A percentile compares a stretch with the other conserved stretches of the same genome.
Evolutionary conservation across 179 eudicot genomes (phyloP).

Genomic region (Corrigiola litoralis): DNA sequence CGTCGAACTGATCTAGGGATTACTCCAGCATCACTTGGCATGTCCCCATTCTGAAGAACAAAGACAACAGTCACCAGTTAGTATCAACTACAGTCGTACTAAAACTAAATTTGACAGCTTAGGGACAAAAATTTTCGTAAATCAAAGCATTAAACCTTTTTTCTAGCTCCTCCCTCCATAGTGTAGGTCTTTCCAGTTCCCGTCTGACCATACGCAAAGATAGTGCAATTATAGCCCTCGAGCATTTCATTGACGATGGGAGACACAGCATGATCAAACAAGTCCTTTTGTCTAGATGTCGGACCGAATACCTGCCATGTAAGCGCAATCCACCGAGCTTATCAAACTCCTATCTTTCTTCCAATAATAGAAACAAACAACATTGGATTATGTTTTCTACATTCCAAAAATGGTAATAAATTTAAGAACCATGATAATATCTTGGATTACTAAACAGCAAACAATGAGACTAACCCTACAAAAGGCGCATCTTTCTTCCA

Average conservation of each 20-base stretch:
- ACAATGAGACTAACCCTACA: no score
- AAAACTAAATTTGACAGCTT: neutral
- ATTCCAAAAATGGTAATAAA: neutral
- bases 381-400: neutral
- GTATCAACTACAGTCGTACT: neutral
- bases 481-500: no score
- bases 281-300: constrained; percentile 77
- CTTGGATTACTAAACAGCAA: no score
- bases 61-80: constrained; percentile 4
- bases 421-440: no score
- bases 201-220: constrained; percentile 98
- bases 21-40: constrained; percentile 88
- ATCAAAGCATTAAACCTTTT: constrained; percentile 46
- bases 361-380: neutral
- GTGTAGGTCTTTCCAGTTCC: constrained; percentile 99
- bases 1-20: constrained; percentile 92
- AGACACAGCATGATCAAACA: constrained; percentile 77
- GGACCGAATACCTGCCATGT: constrained; percentile 89
- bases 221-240: constrained; percentile 98
- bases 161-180: constrained; percentile 96
- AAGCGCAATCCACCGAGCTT: constrained; percentile 18
- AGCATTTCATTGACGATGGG: constrained; percentile 90
- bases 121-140: neutral
- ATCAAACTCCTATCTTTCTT: neutral
- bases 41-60: constrained; percentile 71